A percentile compares a stretch with the other conserved stretches of the same genome.
phyloP scores from a whole-genome alignment of 2,329 filamentous ascomycete genomes.

The Penicillium sp. region DNA sequence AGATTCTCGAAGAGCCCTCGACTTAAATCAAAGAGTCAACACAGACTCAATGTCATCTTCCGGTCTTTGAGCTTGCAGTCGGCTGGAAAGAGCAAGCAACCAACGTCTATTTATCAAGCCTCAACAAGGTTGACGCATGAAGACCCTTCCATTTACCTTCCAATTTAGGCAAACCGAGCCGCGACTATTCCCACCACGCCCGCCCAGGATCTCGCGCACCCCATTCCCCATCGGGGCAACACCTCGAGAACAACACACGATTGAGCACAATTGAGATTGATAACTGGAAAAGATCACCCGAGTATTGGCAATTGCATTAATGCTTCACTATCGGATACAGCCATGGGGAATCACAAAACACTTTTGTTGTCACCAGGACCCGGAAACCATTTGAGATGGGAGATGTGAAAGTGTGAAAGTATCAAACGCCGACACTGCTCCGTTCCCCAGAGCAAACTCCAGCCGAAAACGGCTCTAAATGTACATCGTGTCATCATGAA shows the following conservation, averaged over 20 bases:
- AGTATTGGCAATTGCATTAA: conserved; percentile 25
- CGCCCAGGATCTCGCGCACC: background rate
- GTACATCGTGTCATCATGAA: background rate
- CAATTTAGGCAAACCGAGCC: background rate
- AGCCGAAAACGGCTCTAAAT: background rate
- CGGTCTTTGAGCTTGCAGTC: background rate
- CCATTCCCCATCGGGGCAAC: background rate
- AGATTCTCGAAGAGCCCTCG: background rate
- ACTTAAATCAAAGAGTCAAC: background rate
- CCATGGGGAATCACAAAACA: conserved; percentile 16
- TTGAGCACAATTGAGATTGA: background rate
- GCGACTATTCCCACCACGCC: background rate
- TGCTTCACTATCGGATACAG: conserved; percentile 19
- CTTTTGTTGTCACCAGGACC: conserved; percentile 26
- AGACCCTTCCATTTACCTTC: background rate
- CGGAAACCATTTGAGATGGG: conserved; percentile 14
- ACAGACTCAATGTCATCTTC: background rate
- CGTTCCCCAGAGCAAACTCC: background rate
- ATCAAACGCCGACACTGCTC: conserved; percentile 1
- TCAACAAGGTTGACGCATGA: background rate
- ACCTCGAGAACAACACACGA: background rate
- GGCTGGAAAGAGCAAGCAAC: background rate
- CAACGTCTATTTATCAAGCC: background rate
- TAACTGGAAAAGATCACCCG: conserved; percentile 6
- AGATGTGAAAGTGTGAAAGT: conserved; percentile 6